phyloP scores from a whole-genome alignment of 2,329 filamentous ascomycete genomes.

The Trichocomaceae sp. region DNA sequence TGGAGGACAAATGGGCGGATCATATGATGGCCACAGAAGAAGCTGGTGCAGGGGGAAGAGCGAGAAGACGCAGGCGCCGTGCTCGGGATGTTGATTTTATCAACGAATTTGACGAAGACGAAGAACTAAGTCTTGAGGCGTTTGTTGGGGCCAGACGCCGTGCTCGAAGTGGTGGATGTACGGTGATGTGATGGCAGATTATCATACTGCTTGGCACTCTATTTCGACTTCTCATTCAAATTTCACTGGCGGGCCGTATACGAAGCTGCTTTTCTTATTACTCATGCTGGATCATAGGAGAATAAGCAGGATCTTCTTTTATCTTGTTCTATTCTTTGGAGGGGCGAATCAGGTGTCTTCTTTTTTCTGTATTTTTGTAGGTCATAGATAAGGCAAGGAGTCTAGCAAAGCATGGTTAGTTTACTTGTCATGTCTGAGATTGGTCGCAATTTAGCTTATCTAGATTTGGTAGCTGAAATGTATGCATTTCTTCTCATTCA shows the following conservation, averaged over 20 bases:
- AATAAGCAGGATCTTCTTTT: not conserved
- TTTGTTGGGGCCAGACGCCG: slow-evolving; percentile 51
- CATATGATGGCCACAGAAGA: slow-evolving; percentile 93
- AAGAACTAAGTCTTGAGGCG: slow-evolving; percentile 46
- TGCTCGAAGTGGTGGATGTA: slow-evolving; percentile 58
- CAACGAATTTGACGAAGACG: slow-evolving; percentile 69
- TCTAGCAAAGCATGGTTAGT: not conserved
- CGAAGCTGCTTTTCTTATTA: not conserved
- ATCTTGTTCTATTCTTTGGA: not conserved
- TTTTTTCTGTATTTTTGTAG: not conserved
- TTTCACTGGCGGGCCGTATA: not conserved
- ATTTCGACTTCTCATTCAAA: not conserved
- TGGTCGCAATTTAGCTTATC: not conserved
- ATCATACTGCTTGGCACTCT: no score
- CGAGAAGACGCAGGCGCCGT: slow-evolving; percentile 64
- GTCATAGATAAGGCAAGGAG: not conserved
- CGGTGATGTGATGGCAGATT: slow-evolving; percentile 52
- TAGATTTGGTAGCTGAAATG: not conserved
- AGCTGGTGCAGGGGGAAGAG: slow-evolving; percentile 57
- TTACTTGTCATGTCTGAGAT: not conserved
- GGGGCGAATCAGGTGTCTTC: not conserved
- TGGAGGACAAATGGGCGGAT: slow-evolving; percentile 87
- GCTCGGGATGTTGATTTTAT: slow-evolving; percentile 70
- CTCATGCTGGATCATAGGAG: not conserved
- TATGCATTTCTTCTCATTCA: not conserved